Conservation (phyloP, 2,329 filamentous ascomycete species). For the Fusarium siculi region DNA sequence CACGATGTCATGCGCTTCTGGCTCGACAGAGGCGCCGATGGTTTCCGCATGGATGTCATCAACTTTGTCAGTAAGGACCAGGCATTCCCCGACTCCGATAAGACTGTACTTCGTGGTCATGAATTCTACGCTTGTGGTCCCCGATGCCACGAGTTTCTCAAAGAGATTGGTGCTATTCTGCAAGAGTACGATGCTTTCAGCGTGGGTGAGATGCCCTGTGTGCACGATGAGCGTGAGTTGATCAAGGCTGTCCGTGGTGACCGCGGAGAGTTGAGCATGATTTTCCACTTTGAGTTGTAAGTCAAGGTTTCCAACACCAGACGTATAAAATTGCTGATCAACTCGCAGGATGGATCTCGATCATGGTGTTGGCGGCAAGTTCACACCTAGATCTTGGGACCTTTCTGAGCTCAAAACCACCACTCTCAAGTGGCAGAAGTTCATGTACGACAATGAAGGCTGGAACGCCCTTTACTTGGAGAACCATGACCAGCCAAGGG, state of each 20-base stretch:
- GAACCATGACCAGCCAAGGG: slow-evolving; percentile 73
- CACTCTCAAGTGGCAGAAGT: slow-evolving; percentile 67
- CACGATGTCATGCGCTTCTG: slow-evolving; percentile 79
- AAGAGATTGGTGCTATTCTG: slow-evolving; percentile 57
- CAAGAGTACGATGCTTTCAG: slow-evolving; percentile 61
- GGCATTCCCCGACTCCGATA: slow-evolving; percentile 61
- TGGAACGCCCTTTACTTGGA: slow-evolving; percentile 75
- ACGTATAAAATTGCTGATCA: neutral
- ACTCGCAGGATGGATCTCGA: slow-evolving; percentile 59
- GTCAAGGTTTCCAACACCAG: slow-evolving; percentile 24
- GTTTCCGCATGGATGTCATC: slow-evolving; percentile 75
- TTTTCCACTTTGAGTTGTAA: slow-evolving; percentile 76
- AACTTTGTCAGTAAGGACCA: slow-evolving; percentile 74
- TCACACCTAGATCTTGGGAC: slow-evolving; percentile 55
- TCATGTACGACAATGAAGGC: slow-evolving; percentile 68
- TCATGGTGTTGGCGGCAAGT: slow-evolving; percentile 57
- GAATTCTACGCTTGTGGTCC: slow-evolving; percentile 66
- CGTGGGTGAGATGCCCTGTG: slow-evolving; percentile 63
- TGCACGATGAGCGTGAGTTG: slow-evolving; percentile 54
- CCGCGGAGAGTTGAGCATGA: slow-evolving; percentile 73
- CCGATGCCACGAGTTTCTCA: slow-evolving; percentile 58
- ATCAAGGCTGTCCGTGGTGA: slow-evolving; percentile 64
- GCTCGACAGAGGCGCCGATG: slow-evolving; percentile 74
- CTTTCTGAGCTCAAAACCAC: slow-evolving; percentile 63
- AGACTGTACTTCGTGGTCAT: slow-evolving; percentile 46